Conservation (phyloP, 192 early-diverging fungal species). For the Obelidium mucronatum region DNA sequence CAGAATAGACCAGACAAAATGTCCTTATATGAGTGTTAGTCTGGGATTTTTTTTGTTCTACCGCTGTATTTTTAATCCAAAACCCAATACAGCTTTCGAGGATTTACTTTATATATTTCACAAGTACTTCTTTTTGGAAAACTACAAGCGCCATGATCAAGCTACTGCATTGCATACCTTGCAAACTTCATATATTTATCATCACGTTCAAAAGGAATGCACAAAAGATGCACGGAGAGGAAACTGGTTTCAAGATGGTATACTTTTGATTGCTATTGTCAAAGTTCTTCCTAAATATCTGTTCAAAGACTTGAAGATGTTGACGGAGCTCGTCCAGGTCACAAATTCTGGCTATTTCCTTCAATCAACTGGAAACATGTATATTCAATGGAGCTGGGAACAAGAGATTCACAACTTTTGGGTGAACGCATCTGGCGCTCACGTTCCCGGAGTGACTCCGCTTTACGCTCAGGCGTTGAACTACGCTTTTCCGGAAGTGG, state of each 20-base stretch:
- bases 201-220: slow-evolving; percentile 41
- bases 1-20: too few species aligned
- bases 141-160: slow-evolving; percentile 18
- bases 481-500: slow-evolving; percentile 23
- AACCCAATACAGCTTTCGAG: slow-evolving; percentile 45
- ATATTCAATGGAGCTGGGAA: slow-evolving; percentile 45
- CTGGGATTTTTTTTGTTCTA: too few species aligned
- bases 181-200: slow-evolving; percentile 37
- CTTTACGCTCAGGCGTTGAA: slow-evolving; percentile 49
- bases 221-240: slow-evolving; percentile 40
- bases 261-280: background rate
- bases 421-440: slow-evolving; percentile 12
- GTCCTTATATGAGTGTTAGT: too few species aligned
- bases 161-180: slow-evolving; percentile 40
- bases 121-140: slow-evolving; percentile 52
- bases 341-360: background rate
- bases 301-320: slow-evolving; percentile 9
- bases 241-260: slow-evolving; percentile 50
- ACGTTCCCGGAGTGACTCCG: slow-evolving; percentile 36
- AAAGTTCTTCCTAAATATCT: background rate
- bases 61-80: too few species aligned
- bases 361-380: slow-evolving; percentile 33
- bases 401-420: slow-evolving; percentile 49
- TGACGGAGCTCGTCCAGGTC: background rate
- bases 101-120: slow-evolving; percentile 55